These are phyloP conservation scores for Paraphoma chrysanthemicola DNA, from an alignment of 2,329 filamentous ascomycete genomes.

Conservation along the genomic window DNA sequence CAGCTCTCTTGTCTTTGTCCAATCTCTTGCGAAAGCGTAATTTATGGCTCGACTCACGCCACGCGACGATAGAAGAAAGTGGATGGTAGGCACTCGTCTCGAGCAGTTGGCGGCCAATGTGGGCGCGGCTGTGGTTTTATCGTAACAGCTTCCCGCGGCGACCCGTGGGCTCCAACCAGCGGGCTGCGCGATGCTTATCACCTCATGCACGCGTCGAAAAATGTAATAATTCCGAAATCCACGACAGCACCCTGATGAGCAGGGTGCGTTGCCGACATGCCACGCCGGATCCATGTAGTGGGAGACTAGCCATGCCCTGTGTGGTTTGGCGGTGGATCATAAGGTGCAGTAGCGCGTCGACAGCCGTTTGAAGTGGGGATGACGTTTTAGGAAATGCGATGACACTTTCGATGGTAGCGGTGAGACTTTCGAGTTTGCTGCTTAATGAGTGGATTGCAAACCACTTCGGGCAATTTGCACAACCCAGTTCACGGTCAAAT, in stretches of 20 bases:
- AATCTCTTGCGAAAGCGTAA: neutral
- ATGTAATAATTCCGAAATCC: constrained; percentile 10
- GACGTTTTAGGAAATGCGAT: constrained; percentile 21
- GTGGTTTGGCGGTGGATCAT: constrained; percentile 8
- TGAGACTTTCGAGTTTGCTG: neutral
- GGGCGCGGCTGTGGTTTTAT: constrained; percentile 11
- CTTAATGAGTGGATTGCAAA: neutral
- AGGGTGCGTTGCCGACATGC: constrained; percentile 21
- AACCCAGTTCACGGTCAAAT: neutral
- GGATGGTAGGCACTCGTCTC: neutral
- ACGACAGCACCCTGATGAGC: constrained; percentile 22
- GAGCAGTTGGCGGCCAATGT: constrained; percentile 1
- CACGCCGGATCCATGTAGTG: constrained; percentile 11
- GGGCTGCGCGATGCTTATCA: constrained; percentile 22
- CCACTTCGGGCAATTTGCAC: neutral
- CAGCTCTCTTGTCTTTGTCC: neutral
- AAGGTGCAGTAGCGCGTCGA: constrained; percentile 20
- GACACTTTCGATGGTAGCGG: constrained; percentile 6
- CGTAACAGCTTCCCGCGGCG: constrained; percentile 5
- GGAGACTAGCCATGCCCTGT: constrained; percentile 3
- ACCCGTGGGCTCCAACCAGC: constrained; percentile 16
- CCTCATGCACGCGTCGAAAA: constrained; percentile 10
- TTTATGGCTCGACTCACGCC: constrained; percentile 6
- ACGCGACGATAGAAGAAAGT: constrained; percentile 3
- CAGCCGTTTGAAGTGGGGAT: constrained; percentile 16